phyloP scores from a whole-genome alignment of 2,329 filamentous ascomycete genomes.

The Pseudogymnoascus sp. region DNA sequence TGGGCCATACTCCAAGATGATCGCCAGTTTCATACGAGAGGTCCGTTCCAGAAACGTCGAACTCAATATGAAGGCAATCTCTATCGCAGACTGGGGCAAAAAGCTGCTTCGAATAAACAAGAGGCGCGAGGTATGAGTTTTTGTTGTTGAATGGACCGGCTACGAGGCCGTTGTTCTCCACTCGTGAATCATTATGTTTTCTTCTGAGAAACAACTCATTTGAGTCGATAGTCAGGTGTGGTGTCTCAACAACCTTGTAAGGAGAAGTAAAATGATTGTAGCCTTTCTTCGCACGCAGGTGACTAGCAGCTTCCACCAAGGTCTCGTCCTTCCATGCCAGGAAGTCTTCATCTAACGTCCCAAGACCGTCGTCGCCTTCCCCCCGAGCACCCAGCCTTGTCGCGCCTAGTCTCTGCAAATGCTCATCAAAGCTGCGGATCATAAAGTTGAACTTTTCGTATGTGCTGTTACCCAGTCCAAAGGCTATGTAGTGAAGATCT shows the following conservation, averaged over 20 bases:
- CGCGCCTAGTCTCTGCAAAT: constrained; percentile 23
- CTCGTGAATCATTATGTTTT: too few species aligned
- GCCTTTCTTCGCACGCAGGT: not conserved
- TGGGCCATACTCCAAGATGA: constrained; percentile 33
- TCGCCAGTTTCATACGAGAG: constrained; percentile 34
- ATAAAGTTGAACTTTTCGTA: constrained; percentile 34
- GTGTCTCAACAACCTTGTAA: not conserved
- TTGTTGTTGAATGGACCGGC: not conserved
- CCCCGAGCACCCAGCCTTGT: constrained; percentile 23
- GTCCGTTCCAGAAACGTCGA: constrained; percentile 26
- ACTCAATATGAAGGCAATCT: constrained; percentile 32
- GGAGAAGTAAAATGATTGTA: not conserved
- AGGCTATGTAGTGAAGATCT: constrained; percentile 28
- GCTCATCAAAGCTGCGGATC: constrained; percentile 24
- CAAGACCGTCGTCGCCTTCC: constrained; percentile 26
- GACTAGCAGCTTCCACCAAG: constrained; percentile 16
- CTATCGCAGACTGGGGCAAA: constrained; percentile 18
- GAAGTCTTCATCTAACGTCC: constrained; percentile 29
- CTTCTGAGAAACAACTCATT: not conserved
- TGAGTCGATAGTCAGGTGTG: not conserved
- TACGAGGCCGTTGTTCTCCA: not conserved
- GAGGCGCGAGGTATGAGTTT: constrained; percentile 14
- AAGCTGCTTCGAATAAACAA: constrained; percentile 19
- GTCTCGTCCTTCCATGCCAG: constrained; percentile 29
- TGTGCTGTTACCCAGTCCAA: constrained; percentile 33